These are phyloP conservation scores for Diatrype stigma DNA, from an alignment of 2,329 filamentous ascomycete genomes.

Conservation along the genomic window DNA sequence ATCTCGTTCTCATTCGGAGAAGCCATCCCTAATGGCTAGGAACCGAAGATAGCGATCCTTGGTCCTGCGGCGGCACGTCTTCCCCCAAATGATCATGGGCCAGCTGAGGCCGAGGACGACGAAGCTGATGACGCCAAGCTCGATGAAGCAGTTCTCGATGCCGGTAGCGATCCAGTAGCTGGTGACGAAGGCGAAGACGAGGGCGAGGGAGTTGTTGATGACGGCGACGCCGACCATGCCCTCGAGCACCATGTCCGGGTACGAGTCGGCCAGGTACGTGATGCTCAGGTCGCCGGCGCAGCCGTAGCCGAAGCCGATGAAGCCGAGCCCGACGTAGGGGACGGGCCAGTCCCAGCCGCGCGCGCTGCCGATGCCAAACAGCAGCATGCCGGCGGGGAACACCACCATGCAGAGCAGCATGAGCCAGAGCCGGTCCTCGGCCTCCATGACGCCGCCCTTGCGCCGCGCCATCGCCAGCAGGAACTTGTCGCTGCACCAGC, in stretches of 20 bases:
- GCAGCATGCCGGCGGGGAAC: constrained; percentile 46
- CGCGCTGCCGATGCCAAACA: constrained; percentile 49
- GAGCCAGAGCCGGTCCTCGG: constrained; percentile 50
- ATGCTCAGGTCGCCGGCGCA: constrained; percentile 53
- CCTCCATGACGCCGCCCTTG: constrained; percentile 49
- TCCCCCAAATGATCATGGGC: constrained; percentile 53
- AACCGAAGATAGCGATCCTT: constrained; percentile 41
- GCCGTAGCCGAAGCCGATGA: constrained; percentile 57
- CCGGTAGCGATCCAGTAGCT: constrained; percentile 45
- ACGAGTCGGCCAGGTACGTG: constrained; percentile 52
- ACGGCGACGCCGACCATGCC: constrained; percentile 56
- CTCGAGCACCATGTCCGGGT: constrained; percentile 53
- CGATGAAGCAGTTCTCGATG: constrained; percentile 45
- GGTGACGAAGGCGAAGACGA: constrained; percentile 50
- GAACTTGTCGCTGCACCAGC: constrained; percentile 52
- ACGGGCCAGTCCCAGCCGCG: constrained; percentile 49
- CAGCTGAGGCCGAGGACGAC: constrained; percentile 45
- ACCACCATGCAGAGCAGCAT: constrained; percentile 46
- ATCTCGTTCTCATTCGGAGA: background rate
- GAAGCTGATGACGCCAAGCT: constrained; percentile 47
- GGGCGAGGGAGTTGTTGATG: constrained; percentile 53
- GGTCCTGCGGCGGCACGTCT: constrained; percentile 44
- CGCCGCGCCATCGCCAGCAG: constrained; percentile 51
- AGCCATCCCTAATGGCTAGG: constrained; percentile 43
- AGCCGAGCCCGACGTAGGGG: constrained; percentile 51